phyloP scores from a whole-genome alignment of 345 rosid genomes.

The Camelina sativa region DNA sequence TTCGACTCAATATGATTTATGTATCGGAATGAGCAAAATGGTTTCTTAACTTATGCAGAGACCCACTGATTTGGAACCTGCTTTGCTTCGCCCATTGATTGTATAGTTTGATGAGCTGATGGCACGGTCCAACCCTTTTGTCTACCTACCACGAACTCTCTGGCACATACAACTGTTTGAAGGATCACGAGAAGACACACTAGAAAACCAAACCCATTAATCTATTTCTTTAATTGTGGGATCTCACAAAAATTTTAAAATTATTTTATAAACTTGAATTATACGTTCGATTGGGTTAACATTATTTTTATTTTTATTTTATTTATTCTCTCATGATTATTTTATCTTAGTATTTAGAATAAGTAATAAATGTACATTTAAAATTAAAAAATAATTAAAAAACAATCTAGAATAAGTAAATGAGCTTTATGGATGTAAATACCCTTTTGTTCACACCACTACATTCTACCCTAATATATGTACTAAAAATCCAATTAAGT shows the following conservation, averaged over 20 bases:
- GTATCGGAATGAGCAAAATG: background rate
- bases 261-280: background rate
- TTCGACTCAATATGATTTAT: slow-evolving; percentile 9
- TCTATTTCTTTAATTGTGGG: background rate
- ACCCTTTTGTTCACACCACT: too few species aligned
- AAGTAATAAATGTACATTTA: background rate
- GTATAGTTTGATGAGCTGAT: slow-evolving; percentile 18
- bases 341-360: background rate
- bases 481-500: too few species aligned
- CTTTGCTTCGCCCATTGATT: slow-evolving; percentile 21
- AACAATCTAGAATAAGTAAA: too few species aligned
- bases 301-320: too few species aligned
- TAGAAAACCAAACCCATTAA: slow-evolving; percentile 6
- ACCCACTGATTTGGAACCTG: slow-evolving; percentile 17
- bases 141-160: slow-evolving; percentile 25
- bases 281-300: background rate
- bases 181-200: slow-evolving; percentile 17
- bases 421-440: too few species aligned
- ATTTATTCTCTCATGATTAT: background rate
- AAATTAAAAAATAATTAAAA: too few species aligned
- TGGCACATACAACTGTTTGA: background rate
- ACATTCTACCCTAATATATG: too few species aligned
- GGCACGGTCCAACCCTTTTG: slow-evolving; percentile 24
- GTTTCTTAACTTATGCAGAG: slow-evolving; percentile 26
- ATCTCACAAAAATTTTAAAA: background rate